Evolutionary conservation across 495 filamentous ascomycete species (phyloP).

Genomic region (Penicillium canescens): DNA sequence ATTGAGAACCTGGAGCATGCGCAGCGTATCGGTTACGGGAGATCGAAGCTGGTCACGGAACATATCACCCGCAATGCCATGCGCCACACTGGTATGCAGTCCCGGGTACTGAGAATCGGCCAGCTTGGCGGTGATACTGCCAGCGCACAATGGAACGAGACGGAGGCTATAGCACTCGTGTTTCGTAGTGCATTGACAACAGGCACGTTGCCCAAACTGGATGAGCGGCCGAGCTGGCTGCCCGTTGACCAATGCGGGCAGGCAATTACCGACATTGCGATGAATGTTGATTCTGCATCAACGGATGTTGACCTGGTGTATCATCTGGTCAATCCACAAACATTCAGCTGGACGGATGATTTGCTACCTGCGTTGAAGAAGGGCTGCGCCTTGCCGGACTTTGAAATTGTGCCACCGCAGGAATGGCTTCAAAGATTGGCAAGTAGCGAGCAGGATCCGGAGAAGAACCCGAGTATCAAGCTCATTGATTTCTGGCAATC

Average conservation of each 20-base stretch:
- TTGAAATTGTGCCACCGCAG: slow-evolving; percentile 43
- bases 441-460: slow-evolving; percentile 45
- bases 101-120: slow-evolving; percentile 56
- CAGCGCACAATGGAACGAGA: slow-evolving; percentile 61
- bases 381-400: slow-evolving; percentile 35
- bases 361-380: slow-evolving; percentile 50
- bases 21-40: slow-evolving; percentile 56
- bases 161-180: slow-evolving; percentile 65
- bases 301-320: slow-evolving; percentile 40
- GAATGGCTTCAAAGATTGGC: slow-evolving; percentile 54
- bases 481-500: slow-evolving; percentile 53
- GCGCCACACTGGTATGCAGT: slow-evolving; percentile 30
- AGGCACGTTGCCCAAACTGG: slow-evolving; percentile 53
- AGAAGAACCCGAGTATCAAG: slow-evolving; percentile 60
- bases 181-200: slow-evolving; percentile 49
- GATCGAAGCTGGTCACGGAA: slow-evolving; percentile 66
- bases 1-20: slow-evolving; percentile 49
- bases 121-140: slow-evolving; percentile 61
- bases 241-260: slow-evolving; percentile 34
- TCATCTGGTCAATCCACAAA: slow-evolving; percentile 50
- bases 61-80: slow-evolving; percentile 47
- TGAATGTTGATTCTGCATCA: not conserved
- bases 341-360: slow-evolving; percentile 54
- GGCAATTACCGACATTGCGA: slow-evolving; percentile 26
- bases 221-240: slow-evolving; percentile 57